A percentile compares a stretch with the other conserved stretches of the same genome.
Evolutionary conservation across 31 red algal species (phyloP).

Genomic region (Odonthalia washingtoniensis): DNA sequence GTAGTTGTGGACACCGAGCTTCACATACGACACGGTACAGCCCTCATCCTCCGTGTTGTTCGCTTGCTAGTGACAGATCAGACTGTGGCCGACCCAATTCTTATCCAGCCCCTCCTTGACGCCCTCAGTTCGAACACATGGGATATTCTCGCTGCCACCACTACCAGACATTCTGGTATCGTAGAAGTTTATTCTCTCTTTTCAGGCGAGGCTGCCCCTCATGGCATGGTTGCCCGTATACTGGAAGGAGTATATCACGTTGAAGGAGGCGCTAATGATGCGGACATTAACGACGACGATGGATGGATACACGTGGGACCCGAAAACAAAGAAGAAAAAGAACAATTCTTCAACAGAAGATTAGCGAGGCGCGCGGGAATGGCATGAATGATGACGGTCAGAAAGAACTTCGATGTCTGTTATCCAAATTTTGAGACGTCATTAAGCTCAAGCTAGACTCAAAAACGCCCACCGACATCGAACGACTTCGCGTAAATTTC

Average conservation of each 20-base stretch:
- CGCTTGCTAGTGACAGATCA: conserved; percentile 46
- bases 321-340: too few relatives aligned
- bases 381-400: too few relatives aligned
- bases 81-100: conserved; percentile 37
- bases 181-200: too few relatives aligned
- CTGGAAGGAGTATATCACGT: too few relatives aligned
- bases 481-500: conserved; percentile 44
- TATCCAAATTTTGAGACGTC: conserved; percentile 20
- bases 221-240: too few relatives aligned
- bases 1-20: conserved; percentile 40
- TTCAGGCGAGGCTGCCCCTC: too few relatives aligned
- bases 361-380: too few relatives aligned
- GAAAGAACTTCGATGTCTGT: not conserved
- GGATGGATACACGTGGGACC: too few relatives aligned
- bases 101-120: conserved; percentile 33
- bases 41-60: conserved; percentile 30
- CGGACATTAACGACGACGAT: too few relatives aligned
- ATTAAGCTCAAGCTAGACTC: too few relatives aligned
- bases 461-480: conserved; percentile 27
- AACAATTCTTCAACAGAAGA: too few relatives aligned
- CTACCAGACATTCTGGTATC: not conserved
- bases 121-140: conserved; percentile 19
- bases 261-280: too few relatives aligned
- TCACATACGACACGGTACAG: conserved; percentile 25
- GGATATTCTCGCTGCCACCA: conserved; percentile 40